Base-by-base conservation (phyloP, 208 protist species). In the Acanthamoeba triangularis region DNA sequence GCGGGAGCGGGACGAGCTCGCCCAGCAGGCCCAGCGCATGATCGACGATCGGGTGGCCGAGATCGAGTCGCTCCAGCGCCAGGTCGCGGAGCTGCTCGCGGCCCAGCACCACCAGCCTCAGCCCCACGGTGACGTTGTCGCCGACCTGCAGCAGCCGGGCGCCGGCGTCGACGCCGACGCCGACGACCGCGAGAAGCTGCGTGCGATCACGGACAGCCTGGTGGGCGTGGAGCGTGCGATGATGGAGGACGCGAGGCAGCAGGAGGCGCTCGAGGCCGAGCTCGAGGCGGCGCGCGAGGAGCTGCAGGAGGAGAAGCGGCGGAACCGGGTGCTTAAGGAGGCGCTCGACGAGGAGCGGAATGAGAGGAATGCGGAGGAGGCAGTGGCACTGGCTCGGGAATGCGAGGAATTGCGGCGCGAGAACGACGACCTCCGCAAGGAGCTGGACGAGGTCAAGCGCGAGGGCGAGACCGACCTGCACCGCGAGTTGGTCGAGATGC, bases 391-490 rank as follows among this genome's bases (percentile, higher is more conserved):
- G 13, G 30, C 20, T 16, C 67, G 47, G 23, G 44, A 85, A 16
- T 59, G 76, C 28, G 76, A 49, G 47, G 76, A 85, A 23, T 41
- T 85, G 37, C 76, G 76, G 76, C 76, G 76, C 44, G 76, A 85
- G 10, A 85, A 85, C 44, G 76, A 85, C 8, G 76, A 85, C 28
- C 76, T 85, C 13, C 37, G 76, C 0, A 49, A 56, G 23, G 76
- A 85, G 76, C 44, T 85, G 41, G 76, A 85, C 14, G 76, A 85
- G 44, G 76, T 85, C 44, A 85, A 85, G 76, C 76, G 76, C 44
- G 76, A 85, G 41, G 76, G 76, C 35, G 30, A 25, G 23, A 25
- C 1, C 28, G 76, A 85, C 44, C 41, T 85, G 76, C 76, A 59
- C 4, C 76, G 44, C 37, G 76, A 52, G 41, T 14, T 85, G 44